These are phyloP conservation scores for Leishmania lainsoni DNA, from an alignment of 208 protist species.

Conservation along the genomic window DNA sequence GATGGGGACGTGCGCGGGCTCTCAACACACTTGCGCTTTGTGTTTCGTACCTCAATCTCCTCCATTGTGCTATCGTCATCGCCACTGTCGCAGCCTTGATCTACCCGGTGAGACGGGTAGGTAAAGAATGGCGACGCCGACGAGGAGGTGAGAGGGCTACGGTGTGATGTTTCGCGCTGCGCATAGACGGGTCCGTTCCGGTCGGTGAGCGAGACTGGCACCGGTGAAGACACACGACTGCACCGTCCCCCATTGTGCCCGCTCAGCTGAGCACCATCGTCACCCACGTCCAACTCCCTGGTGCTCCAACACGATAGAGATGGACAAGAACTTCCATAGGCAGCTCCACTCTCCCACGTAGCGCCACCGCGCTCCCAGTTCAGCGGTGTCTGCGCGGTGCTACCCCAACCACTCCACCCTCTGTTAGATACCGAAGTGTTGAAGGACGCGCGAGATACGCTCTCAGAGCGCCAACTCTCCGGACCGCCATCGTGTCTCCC, in stretches of 20 bases:
- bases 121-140: background rate
- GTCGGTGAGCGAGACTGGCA: background rate
- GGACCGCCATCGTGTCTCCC: background rate
- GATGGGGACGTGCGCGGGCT: slow-evolving; percentile 15
- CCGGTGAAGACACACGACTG: background rate
- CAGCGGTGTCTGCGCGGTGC: slow-evolving; percentile 16
- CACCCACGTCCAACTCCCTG: background rate
- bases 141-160: background rate
- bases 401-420: slow-evolving; percentile 8
- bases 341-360: no score
- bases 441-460: slow-evolving; percentile 21
- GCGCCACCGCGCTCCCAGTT: slow-evolving; percentile 1
- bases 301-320: slow-evolving; percentile 1
- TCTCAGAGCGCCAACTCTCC: slow-evolving; percentile 21
- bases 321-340: background rate
- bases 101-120: background rate
- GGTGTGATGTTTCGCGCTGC: background rate
- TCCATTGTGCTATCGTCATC: slow-evolving; percentile 26
- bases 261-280: background rate
- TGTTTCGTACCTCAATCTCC: slow-evolving; percentile 23
- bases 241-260: background rate
- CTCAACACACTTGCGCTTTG: slow-evolving; percentile 31
- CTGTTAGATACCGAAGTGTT: background rate
- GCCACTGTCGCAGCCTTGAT: background rate
- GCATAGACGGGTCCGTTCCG: background rate